Conservation (phyloP, 768 basidiomycete species). For the Termitomyces bulborhizus region DNA sequence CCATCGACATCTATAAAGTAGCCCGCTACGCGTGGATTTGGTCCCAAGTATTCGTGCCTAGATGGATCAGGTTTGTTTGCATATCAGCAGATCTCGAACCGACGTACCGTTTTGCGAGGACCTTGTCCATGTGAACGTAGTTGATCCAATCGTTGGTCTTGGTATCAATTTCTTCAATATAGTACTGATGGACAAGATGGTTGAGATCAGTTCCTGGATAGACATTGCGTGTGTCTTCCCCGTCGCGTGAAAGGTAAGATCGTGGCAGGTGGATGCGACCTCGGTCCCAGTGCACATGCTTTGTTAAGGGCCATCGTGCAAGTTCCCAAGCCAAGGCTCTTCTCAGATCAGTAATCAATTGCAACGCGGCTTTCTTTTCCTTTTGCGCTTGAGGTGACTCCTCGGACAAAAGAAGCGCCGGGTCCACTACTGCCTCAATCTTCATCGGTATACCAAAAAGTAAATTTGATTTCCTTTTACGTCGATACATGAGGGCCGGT, state of each 20-base stretch:
- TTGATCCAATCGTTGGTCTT: slow-evolving; percentile 19
- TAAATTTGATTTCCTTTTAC: background rate
- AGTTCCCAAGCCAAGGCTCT: slow-evolving; percentile 33
- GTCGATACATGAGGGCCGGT: background rate
- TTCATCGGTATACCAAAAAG: slow-evolving; percentile 4
- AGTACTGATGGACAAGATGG: slow-evolving; percentile 26
- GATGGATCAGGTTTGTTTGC: background rate
- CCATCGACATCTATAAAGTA: slow-evolving; percentile 30
- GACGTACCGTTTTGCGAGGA: slow-evolving; percentile 24
- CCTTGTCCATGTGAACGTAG: slow-evolving; percentile 28
- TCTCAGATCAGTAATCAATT: slow-evolving; percentile 21
- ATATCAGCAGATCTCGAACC: background rate
- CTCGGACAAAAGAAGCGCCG: slow-evolving; percentile 12
- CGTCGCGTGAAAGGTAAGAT: slow-evolving; percentile 29
- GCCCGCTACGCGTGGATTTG: slow-evolving; percentile 36
- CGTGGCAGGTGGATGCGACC: slow-evolving; percentile 33
- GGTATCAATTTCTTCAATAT: slow-evolving; percentile 16
- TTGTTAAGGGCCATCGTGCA: slow-evolving; percentile 33
- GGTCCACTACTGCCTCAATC: slow-evolving; percentile 9
- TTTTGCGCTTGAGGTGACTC: slow-evolving; percentile 16
- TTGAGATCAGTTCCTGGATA: slow-evolving; percentile 30
- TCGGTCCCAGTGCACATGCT: slow-evolving; percentile 21
- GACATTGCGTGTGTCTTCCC: slow-evolving; percentile 26
- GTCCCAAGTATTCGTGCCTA: slow-evolving; percentile 40
- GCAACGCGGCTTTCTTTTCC: slow-evolving; percentile 20